phyloP scores from a whole-genome alignment of 352 stramenopile genomes.

The Globisporangium sylvaticum region DNA sequence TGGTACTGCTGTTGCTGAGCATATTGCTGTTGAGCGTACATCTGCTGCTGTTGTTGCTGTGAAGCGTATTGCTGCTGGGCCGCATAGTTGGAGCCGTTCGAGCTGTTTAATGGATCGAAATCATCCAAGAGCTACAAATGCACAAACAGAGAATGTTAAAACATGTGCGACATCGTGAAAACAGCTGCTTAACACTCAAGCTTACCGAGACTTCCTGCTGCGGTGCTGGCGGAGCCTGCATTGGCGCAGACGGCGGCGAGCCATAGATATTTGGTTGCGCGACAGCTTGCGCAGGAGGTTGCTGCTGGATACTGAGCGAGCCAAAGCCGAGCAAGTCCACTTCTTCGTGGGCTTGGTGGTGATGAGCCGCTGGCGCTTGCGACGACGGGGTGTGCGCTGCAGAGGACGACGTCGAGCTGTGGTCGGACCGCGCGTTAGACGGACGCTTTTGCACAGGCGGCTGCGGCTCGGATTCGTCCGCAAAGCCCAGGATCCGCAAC shows the following conservation, averaged over 20 bases:
- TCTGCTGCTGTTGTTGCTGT: constrained; percentile 17
- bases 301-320: constrained; percentile 40
- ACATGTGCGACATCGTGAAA: neutral
- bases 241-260: constrained; percentile 19
- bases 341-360: constrained; percentile 31
- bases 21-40: constrained; percentile 31
- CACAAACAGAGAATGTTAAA: neutral
- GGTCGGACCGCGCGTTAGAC: constrained; percentile 8
- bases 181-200: neutral
- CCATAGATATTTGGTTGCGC: constrained; percentile 24
- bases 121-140: constrained; percentile 38
- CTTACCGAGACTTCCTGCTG: constrained; percentile 60
- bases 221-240: constrained; percentile 15
- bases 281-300: constrained; percentile 3
- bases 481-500: constrained; percentile 60
- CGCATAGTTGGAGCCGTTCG: constrained; percentile 18
- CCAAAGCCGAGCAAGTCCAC: constrained; percentile 81
- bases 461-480: constrained; percentile 37
- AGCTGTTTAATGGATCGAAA: constrained; percentile 41
- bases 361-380: constrained; percentile 19
- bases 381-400: constrained; percentile 6
- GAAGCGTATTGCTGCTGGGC: constrained; percentile 18
- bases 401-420: constrained; percentile 5
- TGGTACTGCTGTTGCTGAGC: constrained; percentile 16
- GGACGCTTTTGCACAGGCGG: constrained; percentile 17